These are phyloP conservation scores for Phlebiopsis flavidoalba DNA, from an alignment of 768 basidiomycete genomes.

Conservation along the genomic window DNA sequence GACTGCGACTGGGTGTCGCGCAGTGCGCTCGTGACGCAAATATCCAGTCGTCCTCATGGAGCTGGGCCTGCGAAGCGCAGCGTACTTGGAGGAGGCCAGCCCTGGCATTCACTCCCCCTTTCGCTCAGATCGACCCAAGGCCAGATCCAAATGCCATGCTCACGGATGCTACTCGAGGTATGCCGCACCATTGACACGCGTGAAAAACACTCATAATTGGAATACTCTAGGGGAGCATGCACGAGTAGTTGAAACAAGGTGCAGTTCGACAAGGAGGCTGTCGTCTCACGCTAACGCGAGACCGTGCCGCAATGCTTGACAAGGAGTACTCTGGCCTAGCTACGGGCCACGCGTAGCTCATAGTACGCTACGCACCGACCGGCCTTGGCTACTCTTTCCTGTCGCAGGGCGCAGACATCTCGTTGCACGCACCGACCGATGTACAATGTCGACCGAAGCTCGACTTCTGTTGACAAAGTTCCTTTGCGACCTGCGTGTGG, in stretches of 20 bases:
- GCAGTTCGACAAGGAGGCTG: conserved; percentile 65
- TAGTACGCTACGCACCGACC: conserved; percentile 77
- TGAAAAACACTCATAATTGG: conserved; percentile 7
- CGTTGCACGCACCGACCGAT: conserved; percentile 72
- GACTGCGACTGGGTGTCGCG: background rate
- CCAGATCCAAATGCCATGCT: conserved; percentile 91
- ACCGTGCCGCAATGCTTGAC: conserved; percentile 1
- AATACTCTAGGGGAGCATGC: conserved; percentile 52
- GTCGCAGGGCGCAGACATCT: conserved; percentile 93
- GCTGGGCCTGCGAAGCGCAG: conserved; percentile 23
- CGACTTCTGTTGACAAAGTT: conserved; percentile 77
- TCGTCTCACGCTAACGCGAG: conserved; percentile 6
- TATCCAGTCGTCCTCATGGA: conserved; percentile 9
- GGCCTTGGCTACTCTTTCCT: conserved; percentile 81
- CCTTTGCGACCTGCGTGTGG: conserved; percentile 64
- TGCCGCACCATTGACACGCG: conserved; percentile 5
- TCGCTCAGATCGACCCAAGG: conserved; percentile 70
- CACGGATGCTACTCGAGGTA: conserved; percentile 64
- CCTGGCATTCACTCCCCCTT: conserved; percentile 67
- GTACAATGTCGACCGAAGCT: conserved; percentile 72
- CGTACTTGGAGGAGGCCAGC: conserved; percentile 46
- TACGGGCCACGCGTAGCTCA: conserved; percentile 74
- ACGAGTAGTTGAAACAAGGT: conserved; percentile 62
- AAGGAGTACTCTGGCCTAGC: background rate
- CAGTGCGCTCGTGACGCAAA: background rate